phyloP scores from a whole-genome alignment of 352 stramenopile genomes.

The Thalassiosira pacifica region DNA sequence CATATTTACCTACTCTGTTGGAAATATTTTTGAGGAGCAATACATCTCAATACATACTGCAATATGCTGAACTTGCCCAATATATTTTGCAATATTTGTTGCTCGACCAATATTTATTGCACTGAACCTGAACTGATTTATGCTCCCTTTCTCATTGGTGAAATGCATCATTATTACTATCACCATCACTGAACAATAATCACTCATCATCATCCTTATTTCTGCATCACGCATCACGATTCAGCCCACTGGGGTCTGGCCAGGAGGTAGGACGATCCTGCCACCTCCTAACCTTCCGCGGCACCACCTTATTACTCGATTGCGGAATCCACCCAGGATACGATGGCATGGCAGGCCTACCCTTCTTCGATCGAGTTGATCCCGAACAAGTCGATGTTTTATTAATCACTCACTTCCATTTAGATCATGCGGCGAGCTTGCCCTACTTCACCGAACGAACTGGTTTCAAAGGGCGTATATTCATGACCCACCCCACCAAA shows the following conservation, averaged over 20 bases:
- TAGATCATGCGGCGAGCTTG: constrained; percentile 99
- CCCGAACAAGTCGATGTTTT: constrained; percentile 92
- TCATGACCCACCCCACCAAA: constrained; percentile 99
- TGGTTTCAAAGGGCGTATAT: constrained; percentile 96
- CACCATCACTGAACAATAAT: too few species aligned
- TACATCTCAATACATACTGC: too few species aligned
- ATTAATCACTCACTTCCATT: constrained; percentile 99
- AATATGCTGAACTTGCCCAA: too few species aligned
- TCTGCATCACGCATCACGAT: constrained; percentile 9
- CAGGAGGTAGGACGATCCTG: constrained; percentile 99
- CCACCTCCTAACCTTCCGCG: constrained; percentile 99
- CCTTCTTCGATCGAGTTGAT: constrained; percentile 98
- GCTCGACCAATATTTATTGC: too few species aligned
- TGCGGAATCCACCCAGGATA: constrained; percentile 93
- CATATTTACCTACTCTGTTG: too few species aligned
- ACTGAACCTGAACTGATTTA: too few species aligned
- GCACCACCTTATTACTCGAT: constrained; percentile 97
- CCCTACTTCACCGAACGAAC: constrained; percentile 99
- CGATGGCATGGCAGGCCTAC: constrained; percentile 95
- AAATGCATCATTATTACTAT: too few species aligned
- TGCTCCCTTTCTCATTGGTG: too few species aligned
- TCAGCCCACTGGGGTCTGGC: constrained; percentile 91
- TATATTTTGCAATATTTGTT: too few species aligned
- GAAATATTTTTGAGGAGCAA: too few species aligned
- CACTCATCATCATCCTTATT: too few species aligned